phyloP scores from a whole-genome alignment of 2,329 filamentous ascomycete species.

The Hymenoscyphus occultus region DNA sequence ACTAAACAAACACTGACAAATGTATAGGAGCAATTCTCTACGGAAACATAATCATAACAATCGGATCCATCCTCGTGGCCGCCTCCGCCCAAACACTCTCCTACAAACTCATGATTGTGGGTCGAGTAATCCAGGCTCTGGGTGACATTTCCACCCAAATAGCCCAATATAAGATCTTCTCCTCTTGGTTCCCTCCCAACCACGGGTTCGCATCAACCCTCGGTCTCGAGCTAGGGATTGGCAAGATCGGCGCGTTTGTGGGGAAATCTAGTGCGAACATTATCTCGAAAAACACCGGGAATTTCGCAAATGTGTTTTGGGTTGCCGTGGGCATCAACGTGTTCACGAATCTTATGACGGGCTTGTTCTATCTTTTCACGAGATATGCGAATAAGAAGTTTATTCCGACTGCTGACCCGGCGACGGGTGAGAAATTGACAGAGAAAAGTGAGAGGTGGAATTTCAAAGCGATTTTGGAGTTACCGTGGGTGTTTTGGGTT shows the following conservation, averaged over 20 bases:
- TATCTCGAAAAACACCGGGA: constrained; percentile 54
- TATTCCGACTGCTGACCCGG: constrained; percentile 47
- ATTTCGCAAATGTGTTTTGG: constrained; percentile 63
- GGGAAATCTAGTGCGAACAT: constrained; percentile 59
- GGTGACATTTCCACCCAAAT: constrained; percentile 64
- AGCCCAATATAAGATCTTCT: constrained; percentile 64
- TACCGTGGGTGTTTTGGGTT: constrained; percentile 60
- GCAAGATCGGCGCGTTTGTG: constrained; percentile 59
- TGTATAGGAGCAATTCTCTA: constrained; percentile 49
- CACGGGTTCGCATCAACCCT: constrained; percentile 61
- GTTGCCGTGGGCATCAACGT: constrained; percentile 61
- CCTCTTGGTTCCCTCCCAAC: constrained; percentile 60
- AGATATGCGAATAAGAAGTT: constrained; percentile 49
- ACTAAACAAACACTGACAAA: not conserved
- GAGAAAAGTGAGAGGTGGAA: constrained; percentile 59
- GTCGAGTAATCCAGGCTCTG: constrained; percentile 52
- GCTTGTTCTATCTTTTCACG: constrained; percentile 55
- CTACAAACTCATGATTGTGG: constrained; percentile 59
- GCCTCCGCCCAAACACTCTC: constrained; percentile 54
- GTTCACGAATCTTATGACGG: constrained; percentile 56
- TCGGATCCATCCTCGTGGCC: constrained; percentile 58
- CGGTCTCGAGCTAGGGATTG: constrained; percentile 57
- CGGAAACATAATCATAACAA: constrained; percentile 57
- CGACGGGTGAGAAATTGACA: constrained; percentile 57
- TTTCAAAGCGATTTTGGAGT: constrained; percentile 50